These are phyloP conservation scores for Ustilago curta DNA, from an alignment of 1,284 basidiomycete species.

Conservation along the genomic window DNA sequence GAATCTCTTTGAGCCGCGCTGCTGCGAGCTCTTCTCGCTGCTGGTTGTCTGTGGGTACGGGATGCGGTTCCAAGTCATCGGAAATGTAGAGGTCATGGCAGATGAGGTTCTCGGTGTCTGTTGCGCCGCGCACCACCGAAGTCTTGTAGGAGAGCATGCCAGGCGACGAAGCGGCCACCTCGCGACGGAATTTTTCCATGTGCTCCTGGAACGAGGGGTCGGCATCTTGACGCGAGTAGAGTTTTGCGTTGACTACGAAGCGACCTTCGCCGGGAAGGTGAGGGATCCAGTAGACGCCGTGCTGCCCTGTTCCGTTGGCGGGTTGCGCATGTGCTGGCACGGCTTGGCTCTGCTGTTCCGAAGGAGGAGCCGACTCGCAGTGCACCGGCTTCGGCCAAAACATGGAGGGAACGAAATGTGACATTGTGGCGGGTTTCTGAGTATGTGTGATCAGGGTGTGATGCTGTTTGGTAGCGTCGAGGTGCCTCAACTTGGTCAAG, in stretches of 20 bases:
- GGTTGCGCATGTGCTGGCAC: conserved; percentile 13
- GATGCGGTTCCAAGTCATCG: conserved; percentile 64
- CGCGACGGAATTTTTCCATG: conserved; percentile 58
- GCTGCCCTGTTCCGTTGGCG: conserved; percentile 30
- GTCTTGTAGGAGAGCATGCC: conserved; percentile 65
- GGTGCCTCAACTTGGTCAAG: neutral
- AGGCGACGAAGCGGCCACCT: conserved; percentile 59
- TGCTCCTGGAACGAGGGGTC: conserved; percentile 59
- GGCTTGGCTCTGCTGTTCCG: conserved; percentile 25
- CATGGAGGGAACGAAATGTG: conserved; percentile 49
- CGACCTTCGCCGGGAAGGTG: conserved; percentile 64
- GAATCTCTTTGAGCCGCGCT: conserved; percentile 37
- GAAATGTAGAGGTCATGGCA: conserved; percentile 64
- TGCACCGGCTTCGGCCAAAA: conserved; percentile 49
- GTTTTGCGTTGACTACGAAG: conserved; percentile 62
- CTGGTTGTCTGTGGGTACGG: conserved; percentile 27
- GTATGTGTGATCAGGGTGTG: neutral
- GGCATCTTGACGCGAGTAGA: conserved; percentile 60
- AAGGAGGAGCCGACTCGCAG: conserved; percentile 43
- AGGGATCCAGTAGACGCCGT: conserved; percentile 53
- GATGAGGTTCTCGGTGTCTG: conserved; percentile 58
- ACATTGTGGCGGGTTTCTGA: conserved; percentile 33
- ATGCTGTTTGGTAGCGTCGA: neutral
- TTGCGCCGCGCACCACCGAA: conserved; percentile 53
- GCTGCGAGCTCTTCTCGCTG: conserved; percentile 20